A percentile compares a stretch with the other conserved stretches of the same genome.
These are phyloP conservation scores for Sporisorium reilianum DNA, from an alignment of 1,284 basidiomycete genomes.

Conservation along the genomic window DNA sequence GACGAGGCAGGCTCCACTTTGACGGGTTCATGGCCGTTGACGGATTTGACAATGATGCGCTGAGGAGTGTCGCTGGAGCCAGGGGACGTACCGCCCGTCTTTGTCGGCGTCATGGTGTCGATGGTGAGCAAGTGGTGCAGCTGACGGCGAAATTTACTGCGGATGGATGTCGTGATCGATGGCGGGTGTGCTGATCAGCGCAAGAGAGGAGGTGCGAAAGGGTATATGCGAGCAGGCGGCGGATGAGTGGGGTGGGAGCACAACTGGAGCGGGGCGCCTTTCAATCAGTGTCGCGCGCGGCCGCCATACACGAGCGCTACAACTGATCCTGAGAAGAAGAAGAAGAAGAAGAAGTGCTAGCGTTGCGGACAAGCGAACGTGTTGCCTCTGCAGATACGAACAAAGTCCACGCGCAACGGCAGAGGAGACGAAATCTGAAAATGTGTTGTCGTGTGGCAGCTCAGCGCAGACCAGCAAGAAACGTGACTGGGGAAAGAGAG, in stretches of 20 bases:
- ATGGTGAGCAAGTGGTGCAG: background rate
- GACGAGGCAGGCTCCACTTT: constrained; percentile 26
- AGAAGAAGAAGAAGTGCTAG: too few species aligned
- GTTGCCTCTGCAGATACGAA: background rate
- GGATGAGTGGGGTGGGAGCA: background rate
- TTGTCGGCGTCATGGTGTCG: constrained; percentile 22
- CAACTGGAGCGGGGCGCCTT: background rate
- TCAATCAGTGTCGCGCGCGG: background rate
- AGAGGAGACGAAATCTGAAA: background rate
- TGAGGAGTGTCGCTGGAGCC: constrained; percentile 26
- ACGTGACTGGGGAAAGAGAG: background rate
- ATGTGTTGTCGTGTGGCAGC: background rate
- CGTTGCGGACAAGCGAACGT: too few species aligned
- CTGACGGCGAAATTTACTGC: background rate
- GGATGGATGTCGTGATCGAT: background rate
- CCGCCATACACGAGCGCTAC: too few species aligned
- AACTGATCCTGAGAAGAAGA: background rate
- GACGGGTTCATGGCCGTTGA: constrained; percentile 49
- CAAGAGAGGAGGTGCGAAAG: background rate
- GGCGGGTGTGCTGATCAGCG: background rate
- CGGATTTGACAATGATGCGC: constrained; percentile 51
- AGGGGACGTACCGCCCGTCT: constrained; percentile 23
- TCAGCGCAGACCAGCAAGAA: background rate
- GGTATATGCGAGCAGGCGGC: background rate
- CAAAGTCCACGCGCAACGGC: background rate